These are phyloP conservation scores for Phylloporus arenicola DNA, from an alignment of 768 basidiomycete genomes.

Conservation along the genomic window DNA sequence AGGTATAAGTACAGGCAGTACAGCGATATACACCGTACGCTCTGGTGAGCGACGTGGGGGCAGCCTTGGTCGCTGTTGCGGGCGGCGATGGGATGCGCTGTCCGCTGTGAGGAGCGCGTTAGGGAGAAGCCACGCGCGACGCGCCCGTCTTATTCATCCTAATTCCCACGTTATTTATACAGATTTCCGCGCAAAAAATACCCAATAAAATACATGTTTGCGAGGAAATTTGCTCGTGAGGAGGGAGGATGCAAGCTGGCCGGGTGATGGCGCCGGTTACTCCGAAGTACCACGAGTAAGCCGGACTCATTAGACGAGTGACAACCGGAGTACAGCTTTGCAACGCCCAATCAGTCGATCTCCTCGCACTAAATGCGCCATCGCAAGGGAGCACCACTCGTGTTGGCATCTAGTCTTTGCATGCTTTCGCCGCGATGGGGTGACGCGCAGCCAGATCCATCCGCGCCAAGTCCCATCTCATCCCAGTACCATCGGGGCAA, in stretches of 20 bases:
- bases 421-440: conserved; percentile 4
- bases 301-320: conserved; percentile 22
- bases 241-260: background rate
- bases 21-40: conserved; percentile 14
- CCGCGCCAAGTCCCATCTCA: conserved; percentile 7
- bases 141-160: conserved; percentile 35
- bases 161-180: conserved; percentile 29
- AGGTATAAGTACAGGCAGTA: conserved; percentile 15
- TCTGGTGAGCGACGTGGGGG: conserved; percentile 5
- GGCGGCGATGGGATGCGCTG: conserved; percentile 32
- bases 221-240: background rate
- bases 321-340: conserved; percentile 17
- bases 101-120: conserved; percentile 39
- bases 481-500: conserved; percentile 68
- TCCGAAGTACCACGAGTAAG: conserved; percentile 20
- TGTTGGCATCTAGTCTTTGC: background rate
- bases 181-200: conserved; percentile 12
- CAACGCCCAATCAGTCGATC: conserved; percentile 19
- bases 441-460: conserved; percentile 7
- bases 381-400: conserved; percentile 12
- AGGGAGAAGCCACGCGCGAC: conserved; percentile 33
- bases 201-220: conserved; percentile 9
- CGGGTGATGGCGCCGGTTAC: conserved; percentile 5
- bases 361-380: conserved; percentile 20
- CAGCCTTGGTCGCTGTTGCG: conserved; percentile 25